Evolutionary conservation across 129 eudicot genomes (phyloP), one percentile per base, ranked within the genome.

Genomic region (Pulicaria dysenterica): DNA sequence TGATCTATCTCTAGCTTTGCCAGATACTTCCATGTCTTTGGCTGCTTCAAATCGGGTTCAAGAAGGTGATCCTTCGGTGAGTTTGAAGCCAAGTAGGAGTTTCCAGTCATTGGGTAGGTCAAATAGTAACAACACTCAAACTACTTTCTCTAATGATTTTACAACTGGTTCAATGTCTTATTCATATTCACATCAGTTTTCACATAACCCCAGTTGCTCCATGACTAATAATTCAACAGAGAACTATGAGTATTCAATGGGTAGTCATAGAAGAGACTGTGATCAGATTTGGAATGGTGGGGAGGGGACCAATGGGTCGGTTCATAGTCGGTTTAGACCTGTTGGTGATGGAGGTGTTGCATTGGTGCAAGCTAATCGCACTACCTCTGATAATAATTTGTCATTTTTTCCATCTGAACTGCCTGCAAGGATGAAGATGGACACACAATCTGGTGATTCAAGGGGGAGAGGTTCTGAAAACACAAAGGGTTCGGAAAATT

Each of bases 261-360:
- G 96, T 37, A 89, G 92, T 69, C 90, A 84, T 77, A 82, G 91
- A 67, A 83, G 87, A 72, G 91, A 85, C 14, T 72, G 84, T 86
- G 91, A 90, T 60, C 86, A 84, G 83, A 84, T 88, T 9, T 91
- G 97, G 97, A 91, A 91, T 45, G 84, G 85, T 72, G 97, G 97
- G 47, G 96, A 91, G 80, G 97, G 97, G 36, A 91, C 97, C 37
- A 91, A 88, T 31, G 96, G 97, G 14, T 91, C 97, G 5, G 97
- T 91, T 70, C 97, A 91, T 73, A 91, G 96, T 69, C 85, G 97
- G 24, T 91, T 91, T 81, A 84, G 97, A 74, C 97, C 97, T 0
- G 85, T 88, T 55, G 94, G 96, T n/a, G 97, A 86, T 77, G 97
- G 96, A 39, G 91, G 85, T 64, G 83, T 85, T 37, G 79, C 85